A percentile compares a stretch with the other conserved stretches of the same genome.
phyloP scores from a whole-genome alignment of 208 protist species.

The Tritrichomonas foetus region DNA sequence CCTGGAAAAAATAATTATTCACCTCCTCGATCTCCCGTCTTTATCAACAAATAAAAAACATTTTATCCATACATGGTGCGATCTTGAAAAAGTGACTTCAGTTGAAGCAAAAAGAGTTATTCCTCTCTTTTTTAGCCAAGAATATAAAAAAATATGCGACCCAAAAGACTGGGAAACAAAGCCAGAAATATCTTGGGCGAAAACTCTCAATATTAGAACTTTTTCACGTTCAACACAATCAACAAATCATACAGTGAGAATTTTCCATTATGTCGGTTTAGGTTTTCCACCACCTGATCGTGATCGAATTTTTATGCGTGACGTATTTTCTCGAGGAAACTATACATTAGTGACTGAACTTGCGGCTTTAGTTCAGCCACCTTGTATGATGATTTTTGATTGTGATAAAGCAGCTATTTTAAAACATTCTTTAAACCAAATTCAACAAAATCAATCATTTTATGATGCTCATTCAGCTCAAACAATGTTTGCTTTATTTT shows the following conservation, averaged over 20 bases:
- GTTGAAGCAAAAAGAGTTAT: background rate
- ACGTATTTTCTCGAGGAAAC: background rate
- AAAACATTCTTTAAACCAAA: background rate
- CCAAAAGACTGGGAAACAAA: background rate
- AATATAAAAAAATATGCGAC: background rate
- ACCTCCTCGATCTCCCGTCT: background rate
- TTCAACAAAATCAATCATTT: too few species aligned
- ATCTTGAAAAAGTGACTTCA: background rate
- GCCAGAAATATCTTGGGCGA: background rate
- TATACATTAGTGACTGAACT: background rate
- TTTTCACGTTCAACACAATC: too few species aligned
- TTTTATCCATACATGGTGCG: background rate
- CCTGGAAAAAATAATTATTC: background rate
- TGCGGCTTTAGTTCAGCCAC: background rate
- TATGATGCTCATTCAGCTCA: background rate
- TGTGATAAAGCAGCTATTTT: background rate
- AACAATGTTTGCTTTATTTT: background rate
- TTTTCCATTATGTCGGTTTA: slow-evolving; percentile 35
- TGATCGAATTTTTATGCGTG: background rate
- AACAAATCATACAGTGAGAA: background rate
- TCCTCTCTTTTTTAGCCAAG: background rate
- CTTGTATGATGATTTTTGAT: background rate
- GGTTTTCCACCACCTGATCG: slow-evolving; percentile 26
- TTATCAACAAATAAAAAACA: background rate
- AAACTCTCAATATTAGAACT: background rate